Base-by-base conservation (phyloP, 495 filamentous ascomycete genomes). In the Talaromyces wortmannii region DNA sequence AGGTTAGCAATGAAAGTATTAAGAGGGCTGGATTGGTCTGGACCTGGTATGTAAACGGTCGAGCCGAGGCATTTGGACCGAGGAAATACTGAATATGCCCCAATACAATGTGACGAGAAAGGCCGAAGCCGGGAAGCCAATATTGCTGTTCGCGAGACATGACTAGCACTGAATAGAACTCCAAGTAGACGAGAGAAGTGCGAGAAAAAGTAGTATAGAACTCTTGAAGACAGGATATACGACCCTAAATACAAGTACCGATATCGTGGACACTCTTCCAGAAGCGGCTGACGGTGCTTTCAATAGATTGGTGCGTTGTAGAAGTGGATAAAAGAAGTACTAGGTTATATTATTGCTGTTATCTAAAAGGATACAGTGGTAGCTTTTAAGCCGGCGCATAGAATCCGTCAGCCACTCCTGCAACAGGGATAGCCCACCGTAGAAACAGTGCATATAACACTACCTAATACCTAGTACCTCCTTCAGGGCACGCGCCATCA, bases 41-140 rank as follows among this genome's bases (percentile, higher is more conserved):
- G 74, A 75, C 74, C 66, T 81, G 77, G 53, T 78, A 80, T 43
- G 71, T 76, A 59, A 76, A 81, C 18, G 78, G 78, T 54, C 77
- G 63, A 23, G 74, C 75, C 12, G 74, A 71, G 42, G 76, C 75
- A 47, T 67, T 72, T 23, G 77, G 77, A 8, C 78, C 78, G 6
- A 81, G 72, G 54, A 76, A 78, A 52, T 74, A 79, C 50, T 78
- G 76, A 36, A 80, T 78, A 31, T 80, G 71, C 36, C 74, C 73
- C 29, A 81, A 66, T 54, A 81, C 76, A 36, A 81, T 76, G 48
- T 80, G 76, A 32, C 77, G 76, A 49, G 76, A 79, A 13, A 80
- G 73, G 5, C 71, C 67, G 57, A 74, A 79, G 42, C 78, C 77
- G n/a, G 78, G 77, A 18, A 81, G 65, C 65, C 77, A 81, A 59